Base-by-base conservation (phyloP, 495 filamentous ascomycete genomes). In the Endocarpon pusillum region DNA sequence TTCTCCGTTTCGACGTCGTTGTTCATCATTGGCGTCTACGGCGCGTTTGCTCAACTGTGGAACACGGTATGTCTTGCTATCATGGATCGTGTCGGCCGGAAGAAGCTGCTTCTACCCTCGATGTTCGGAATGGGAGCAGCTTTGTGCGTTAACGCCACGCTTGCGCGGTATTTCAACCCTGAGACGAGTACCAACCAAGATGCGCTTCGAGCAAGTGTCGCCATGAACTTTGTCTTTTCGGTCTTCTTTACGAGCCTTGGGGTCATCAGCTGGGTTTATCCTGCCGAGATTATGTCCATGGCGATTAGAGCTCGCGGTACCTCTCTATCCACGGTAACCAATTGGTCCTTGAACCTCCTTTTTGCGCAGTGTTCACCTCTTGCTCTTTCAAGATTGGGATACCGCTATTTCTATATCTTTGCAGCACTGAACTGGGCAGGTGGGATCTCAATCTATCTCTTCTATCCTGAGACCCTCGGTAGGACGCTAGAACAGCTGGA, bases 21-120 rank as follows among this genome's bases (percentile, higher is more conserved):
- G 9, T 62, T 75, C 0, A 63, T 75, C 1, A 59, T 62, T 4
- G 69, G 67, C 5, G 59, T 73, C 29, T 75, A 75, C 51, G 68
- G 68, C 10, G 67, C 68, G 14, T 28, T 71, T 9, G 48, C 59
- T 28, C 68, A 59, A 41, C 42, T 64, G 1, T 41, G 64, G 38
- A 64, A 63, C 40, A 59, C 63, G 28, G 38, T 57, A n/a, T 61
- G 56, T 38, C 32, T 59, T 14, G n/a, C n/a, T n/a, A n/a, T n/a
- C n/a, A 51, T 59, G 21, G 57, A 61, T 34, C 47, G 49, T 16
- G 50, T 61, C 6, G 54, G 55, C 8, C 52, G 57, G 1, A 52
- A 53, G 18, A 47, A 41, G 12, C 55, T 53, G 17, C 47, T 61
- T 42, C 51, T 71, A 28, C 51, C 59, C 20, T 68, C 64, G 4